These are phyloP conservation scores for Tilletia setariae DNA, from an alignment of 1,284 basidiomycete genomes.

Conservation along the genomic window DNA sequence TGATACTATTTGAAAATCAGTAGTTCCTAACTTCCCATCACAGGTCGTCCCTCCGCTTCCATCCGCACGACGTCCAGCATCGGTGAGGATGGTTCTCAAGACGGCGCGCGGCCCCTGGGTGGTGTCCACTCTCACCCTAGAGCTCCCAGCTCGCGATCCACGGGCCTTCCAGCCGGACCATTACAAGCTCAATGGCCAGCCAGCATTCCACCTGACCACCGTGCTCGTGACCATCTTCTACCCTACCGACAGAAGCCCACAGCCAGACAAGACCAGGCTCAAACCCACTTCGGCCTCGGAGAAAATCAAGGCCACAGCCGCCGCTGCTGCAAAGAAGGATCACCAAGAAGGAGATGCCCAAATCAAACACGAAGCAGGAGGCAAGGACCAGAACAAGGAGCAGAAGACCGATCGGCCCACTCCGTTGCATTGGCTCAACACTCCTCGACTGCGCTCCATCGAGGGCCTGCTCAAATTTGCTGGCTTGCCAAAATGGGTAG, in stretches of 20 bases:
- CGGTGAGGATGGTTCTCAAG: slow-evolving; percentile 18
- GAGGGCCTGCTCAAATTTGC: slow-evolving; percentile 45
- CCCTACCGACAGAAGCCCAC: slow-evolving; percentile 22
- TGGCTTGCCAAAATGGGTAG: slow-evolving; percentile 37
- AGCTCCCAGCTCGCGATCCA: slow-evolving; percentile 26
- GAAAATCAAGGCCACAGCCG: neutral
- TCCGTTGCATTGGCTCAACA: slow-evolving; percentile 3
- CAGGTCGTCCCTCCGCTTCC: too few species aligned
- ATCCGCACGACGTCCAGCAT: too few species aligned
- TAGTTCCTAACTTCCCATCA: too few species aligned
- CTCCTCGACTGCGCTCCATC: slow-evolving; percentile 20
- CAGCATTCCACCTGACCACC: slow-evolving; percentile 34
- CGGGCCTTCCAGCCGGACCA: slow-evolving; percentile 16
- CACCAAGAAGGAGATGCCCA: neutral
- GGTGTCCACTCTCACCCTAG: slow-evolving; percentile 39
- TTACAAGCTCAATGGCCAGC: slow-evolving; percentile 23
- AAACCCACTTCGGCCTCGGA: neutral
- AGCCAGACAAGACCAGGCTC: neutral
- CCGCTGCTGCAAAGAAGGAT: neutral
- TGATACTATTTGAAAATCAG: slow-evolving; percentile 52
- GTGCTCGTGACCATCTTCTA: slow-evolving; percentile 46
- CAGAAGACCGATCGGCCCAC: neutral
- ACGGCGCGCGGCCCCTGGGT: slow-evolving; percentile 24
- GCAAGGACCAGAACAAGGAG: neutral
- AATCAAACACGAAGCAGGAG: neutral